Evolutionary conservation across 2,329 filamentous ascomycete genomes (phyloP).

Genomic region (Exophiala xenobiotica): DNA sequence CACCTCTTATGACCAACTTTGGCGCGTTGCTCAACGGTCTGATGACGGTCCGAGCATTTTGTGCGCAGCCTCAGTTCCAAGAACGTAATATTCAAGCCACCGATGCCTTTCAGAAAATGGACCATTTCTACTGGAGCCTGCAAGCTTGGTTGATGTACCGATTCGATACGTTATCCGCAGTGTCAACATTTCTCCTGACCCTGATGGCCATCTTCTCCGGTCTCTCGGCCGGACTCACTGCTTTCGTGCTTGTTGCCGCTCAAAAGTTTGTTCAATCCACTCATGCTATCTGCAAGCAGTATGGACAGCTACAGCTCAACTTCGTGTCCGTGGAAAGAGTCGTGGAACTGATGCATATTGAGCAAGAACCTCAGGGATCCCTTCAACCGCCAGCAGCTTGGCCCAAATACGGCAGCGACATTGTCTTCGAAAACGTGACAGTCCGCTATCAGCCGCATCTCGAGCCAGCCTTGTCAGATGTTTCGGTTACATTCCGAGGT

Average conservation of each 20-base stretch:
- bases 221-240: conserved; percentile 75
- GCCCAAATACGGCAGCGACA: conserved; percentile 70
- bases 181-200: conserved; percentile 72
- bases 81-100: conserved; percentile 75
- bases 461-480: conserved; percentile 66
- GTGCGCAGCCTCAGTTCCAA: conserved; percentile 75
- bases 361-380: conserved; percentile 69
- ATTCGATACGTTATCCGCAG: conserved; percentile 69
- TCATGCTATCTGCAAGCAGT: conserved; percentile 72
- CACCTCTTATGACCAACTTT: conserved; percentile 88
- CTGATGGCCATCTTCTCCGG: conserved; percentile 70
- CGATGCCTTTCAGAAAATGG: conserved; percentile 88
- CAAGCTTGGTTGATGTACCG: conserved; percentile 82
- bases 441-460: conserved; percentile 77
- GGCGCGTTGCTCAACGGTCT: conserved; percentile 82
- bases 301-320: conserved; percentile 85
- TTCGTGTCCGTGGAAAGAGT: conserved; percentile 88
- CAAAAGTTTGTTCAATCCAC: conserved; percentile 65
- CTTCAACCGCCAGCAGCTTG: conserved; percentile 71
- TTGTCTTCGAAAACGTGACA: conserved; percentile 74
- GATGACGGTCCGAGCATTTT: conserved; percentile 81
- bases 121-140: conserved; percentile 92
- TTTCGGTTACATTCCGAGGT: conserved; percentile 73
- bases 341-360: conserved; percentile 74
- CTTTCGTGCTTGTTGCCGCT: conserved; percentile 76